Evolutionary conservation across 148 eudicot genomes (phyloP), one percentile per base, ranked within the genome.

Genomic region (Fagopyrum esculentum): DNA sequence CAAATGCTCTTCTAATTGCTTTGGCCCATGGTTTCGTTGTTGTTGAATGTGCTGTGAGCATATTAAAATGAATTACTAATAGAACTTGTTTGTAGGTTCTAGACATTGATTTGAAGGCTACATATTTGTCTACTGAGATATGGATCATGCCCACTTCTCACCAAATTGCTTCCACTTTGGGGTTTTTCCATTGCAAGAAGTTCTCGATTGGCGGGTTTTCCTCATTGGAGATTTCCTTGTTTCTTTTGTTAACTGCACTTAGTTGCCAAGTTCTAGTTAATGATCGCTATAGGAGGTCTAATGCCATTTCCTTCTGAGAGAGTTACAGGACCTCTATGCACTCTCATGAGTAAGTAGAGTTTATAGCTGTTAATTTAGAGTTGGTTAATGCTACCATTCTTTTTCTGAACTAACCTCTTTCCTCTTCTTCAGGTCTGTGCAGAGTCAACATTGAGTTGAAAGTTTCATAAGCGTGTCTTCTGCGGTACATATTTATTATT

Each of bases 191-290:
- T 86, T 88, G 81, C 85, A 80, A 78, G 85, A 92, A 89, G 91
- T 88, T 82, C 92, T 87, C 76, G 89, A 87, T 80, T 90, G 96
- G 98, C 90, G 94, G 84, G 86, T 87, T 90, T 82, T 88, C 82
- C 80, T 79, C 83, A 85, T 87, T 80, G 91, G 96, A 81, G 83
- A 81, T 77, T 88, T 78, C 79, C 85, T 84, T 81, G 89, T 90
- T 83, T 87, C 93, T 77, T 89, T 93, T 82, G 85, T 87, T 79
- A 90, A 93, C 91, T 84, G 93, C 89, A 93, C 98, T 76, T 90
- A 90, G 93, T 81, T 85, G 81, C 73, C 78, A 82, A 74, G 76
- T 77, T 75, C 78, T 80, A 43, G 61, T 84, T 77, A 71, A 86
- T 87, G 83, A 82, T 73, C 85, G 74, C 77, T 80, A 80, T 77